Conservation (phyloP, 805 yeast genomes). For the Wickerhamomyces strasburgensis region DNA sequence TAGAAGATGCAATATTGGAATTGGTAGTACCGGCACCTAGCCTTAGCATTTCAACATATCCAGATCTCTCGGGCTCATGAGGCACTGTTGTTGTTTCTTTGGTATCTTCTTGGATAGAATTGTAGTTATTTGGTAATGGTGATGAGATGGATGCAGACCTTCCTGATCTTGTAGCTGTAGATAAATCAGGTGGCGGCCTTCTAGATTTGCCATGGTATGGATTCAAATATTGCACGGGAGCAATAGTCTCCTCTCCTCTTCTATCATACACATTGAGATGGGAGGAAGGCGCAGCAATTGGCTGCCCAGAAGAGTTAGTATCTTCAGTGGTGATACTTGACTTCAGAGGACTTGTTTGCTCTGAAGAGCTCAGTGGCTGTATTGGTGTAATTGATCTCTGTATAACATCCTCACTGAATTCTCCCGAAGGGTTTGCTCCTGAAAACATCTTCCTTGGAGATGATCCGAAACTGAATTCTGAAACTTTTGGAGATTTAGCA, state of each 20-base stretch:
- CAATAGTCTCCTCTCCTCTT: conserved; percentile 31
- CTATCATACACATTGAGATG: conserved; percentile 31
- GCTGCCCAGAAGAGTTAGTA: conserved; percentile 2
- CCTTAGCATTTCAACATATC: conserved; percentile 42
- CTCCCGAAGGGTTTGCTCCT: too few species aligned
- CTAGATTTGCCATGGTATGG: conserved; percentile 17
- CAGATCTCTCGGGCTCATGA: conserved; percentile 45
- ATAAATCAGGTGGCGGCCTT: conserved; percentile 36
- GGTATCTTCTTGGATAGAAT: conserved; percentile 14
- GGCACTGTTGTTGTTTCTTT: conserved; percentile 3
- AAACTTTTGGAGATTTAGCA: conserved; percentile 30
- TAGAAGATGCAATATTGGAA: conserved; percentile 41
- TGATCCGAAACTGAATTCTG: conserved; percentile 23
- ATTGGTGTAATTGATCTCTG: conserved; percentile 6
- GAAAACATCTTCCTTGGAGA: conserved; percentile 10
- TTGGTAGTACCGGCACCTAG: conserved; percentile 44
- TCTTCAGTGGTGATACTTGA: conserved; percentile 5
- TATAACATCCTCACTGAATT: neutral
- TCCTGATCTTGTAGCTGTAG: conserved; percentile 31
- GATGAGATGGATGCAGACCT: conserved; percentile 31
- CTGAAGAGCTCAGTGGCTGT: conserved; percentile 3
- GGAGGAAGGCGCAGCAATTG: conserved; percentile 3
- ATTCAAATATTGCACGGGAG: conserved; percentile 25
- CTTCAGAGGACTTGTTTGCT: conserved; percentile 3
- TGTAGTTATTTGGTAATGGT: conserved; percentile 12